Base-by-base conservation (phyloP, 116 monocot genomes). In the Papilionanthe hybrid region DNA sequence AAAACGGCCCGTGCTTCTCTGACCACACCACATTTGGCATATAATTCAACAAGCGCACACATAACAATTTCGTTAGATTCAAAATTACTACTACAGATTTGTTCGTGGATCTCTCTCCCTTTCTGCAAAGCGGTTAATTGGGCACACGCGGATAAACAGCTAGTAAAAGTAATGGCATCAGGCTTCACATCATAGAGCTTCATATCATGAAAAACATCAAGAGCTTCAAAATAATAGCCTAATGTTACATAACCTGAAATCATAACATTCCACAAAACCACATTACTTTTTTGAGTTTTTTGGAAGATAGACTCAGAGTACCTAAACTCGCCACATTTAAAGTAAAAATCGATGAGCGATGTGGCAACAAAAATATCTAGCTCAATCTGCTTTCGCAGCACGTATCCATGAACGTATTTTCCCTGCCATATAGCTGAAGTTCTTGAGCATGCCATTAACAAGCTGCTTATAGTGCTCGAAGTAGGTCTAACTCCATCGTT, bases 241-340 rank as follows among this genome's bases (percentile, higher is more conserved):
- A 48, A 47, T 28, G 73, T 71, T 50, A 84, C 90, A 67, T 86
- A 87, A 28, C 91, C 91, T 1, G 88, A 89, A 67, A 94, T 84
- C 88, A 91, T 90, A 69, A 90, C 88, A 83, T 91, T 94, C 94
- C 94, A 94, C 17, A 83, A 80, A 55, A 90, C 83, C 0, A 77
- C 78, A 78, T 81, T 81, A 5, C 23, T 78, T 75, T 79, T 90
- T 7, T 82, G 75, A 86, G 85, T 82, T 32, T 44, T 84, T 65
- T 71, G 32, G 44, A 86, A 88, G 17, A 88, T 78, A 67, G 66
- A 76, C 73, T 88, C 80, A 7, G 94, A 88, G 42, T 79, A 85
- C 9, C 56, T 57, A 73, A 82, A 72, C 19, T 65, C 72, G 19
- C 80, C 82, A 55, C 94, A 89, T 82, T 91, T 89, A 55, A 94